These are phyloP conservation scores for Phylloporus sp. DNA, from an alignment of 768 basidiomycete species.

Conservation along the genomic window DNA sequence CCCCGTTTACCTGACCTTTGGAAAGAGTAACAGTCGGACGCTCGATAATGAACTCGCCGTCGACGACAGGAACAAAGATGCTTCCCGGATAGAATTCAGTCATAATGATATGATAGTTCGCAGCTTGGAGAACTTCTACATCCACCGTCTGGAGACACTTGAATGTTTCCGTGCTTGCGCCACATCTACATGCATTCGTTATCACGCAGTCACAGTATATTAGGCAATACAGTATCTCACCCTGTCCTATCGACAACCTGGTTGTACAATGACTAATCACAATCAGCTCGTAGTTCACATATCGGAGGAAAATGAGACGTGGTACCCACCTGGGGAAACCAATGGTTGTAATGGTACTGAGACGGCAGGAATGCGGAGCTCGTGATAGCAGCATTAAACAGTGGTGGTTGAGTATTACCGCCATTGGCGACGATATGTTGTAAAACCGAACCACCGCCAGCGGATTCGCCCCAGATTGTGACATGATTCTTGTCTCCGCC, in stretches of 20 bases:
- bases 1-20: slow-evolving; percentile 41
- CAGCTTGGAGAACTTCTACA: slow-evolving; percentile 27
- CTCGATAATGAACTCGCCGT: slow-evolving; percentile 43
- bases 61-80: slow-evolving; percentile 43
- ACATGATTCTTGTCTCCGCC: slow-evolving; percentile 31
- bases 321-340: slow-evolving; percentile 25
- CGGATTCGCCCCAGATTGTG: too few relatives aligned
- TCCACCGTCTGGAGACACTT: slow-evolving; percentile 38
- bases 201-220: slow-evolving; percentile 3
- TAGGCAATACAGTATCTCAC: slow-evolving; percentile 10
- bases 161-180: slow-evolving; percentile 32
- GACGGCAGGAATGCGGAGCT: slow-evolving; percentile 31
- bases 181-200: slow-evolving; percentile 26
- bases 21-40: slow-evolving; percentile 38
- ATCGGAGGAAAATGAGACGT: too few relatives aligned
- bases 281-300: not conserved
- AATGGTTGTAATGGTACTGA: slow-evolving; percentile 34
- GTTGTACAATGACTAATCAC: slow-evolving; percentile 17
- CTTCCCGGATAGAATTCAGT: slow-evolving; percentile 39
- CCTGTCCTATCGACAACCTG: slow-evolving; percentile 5
- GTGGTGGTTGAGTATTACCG: slow-evolving; percentile 31
- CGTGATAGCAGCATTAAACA: slow-evolving; percentile 32
- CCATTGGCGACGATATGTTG: slow-evolving; percentile 33
- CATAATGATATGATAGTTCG: slow-evolving; percentile 31
- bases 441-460: too few relatives aligned